These are phyloP conservation scores for Graphilbum ipis-grandicollis DNA, from an alignment of 2,329 filamentous ascomycete genomes.

Conservation along the genomic window DNA sequence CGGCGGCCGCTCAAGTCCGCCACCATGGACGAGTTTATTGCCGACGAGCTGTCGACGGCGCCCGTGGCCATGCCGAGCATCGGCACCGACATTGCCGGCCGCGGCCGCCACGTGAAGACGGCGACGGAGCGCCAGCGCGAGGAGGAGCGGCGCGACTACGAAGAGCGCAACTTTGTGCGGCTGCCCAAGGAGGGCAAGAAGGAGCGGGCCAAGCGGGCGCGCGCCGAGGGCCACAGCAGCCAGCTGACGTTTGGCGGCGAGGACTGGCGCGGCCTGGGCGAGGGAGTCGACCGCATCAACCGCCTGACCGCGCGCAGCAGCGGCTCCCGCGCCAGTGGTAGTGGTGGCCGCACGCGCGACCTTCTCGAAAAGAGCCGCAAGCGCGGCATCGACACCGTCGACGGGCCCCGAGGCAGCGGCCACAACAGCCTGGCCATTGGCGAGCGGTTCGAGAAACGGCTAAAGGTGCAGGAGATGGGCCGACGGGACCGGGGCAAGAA, in stretches of 20 bases:
- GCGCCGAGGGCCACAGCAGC: slow-evolving; percentile 28
- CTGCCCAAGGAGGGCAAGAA: slow-evolving; percentile 80
- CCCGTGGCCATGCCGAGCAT: slow-evolving; percentile 79
- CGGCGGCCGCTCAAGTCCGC: slow-evolving; percentile 55
- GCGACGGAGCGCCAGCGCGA: slow-evolving; percentile 60
- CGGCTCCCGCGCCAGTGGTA: slow-evolving; percentile 28
- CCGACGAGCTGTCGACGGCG: slow-evolving; percentile 63
- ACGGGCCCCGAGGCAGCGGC: slow-evolving; percentile 52
- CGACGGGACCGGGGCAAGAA: slow-evolving; percentile 26
- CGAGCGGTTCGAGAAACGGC: slow-evolving; percentile 54
- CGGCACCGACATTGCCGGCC: slow-evolving; percentile 68
- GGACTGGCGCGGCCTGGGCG: slow-evolving; percentile 75
- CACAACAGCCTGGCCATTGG: slow-evolving; percentile 42
- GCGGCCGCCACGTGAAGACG: slow-evolving; percentile 66
- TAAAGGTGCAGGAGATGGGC: slow-evolving; percentile 35
- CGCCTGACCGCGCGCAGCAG: slow-evolving; percentile 48
- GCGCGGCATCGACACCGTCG: slow-evolving; percentile 47
- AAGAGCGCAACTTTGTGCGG: slow-evolving; percentile 82
- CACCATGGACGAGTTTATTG: slow-evolving; percentile 84
- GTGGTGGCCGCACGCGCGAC: slow-evolving; percentile 35
- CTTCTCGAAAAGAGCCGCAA: slow-evolving; percentile 76
- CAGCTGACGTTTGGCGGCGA: slow-evolving; percentile 71
- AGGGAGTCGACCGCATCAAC: slow-evolving; percentile 75
- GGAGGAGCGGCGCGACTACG: slow-evolving; percentile 65
- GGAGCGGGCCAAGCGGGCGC: slow-evolving; percentile 49